Evolutionary conservation across 768 basidiomycete genomes (phyloP), one percentile per base, ranked within the genome.

Genomic region (Dendrothele bispora): DNA sequence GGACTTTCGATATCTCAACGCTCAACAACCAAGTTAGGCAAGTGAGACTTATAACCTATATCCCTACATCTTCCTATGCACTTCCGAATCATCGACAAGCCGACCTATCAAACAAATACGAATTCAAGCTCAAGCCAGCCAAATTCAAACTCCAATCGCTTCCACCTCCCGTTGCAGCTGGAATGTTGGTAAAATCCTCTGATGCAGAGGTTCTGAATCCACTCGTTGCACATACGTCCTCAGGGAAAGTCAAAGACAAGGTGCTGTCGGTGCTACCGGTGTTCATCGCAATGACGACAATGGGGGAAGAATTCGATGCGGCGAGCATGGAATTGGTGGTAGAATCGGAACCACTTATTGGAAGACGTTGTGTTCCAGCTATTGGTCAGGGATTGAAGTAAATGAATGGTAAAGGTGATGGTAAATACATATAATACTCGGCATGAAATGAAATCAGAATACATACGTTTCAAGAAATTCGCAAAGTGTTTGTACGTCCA

Each of bases 401-500:
- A n/a, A n/a, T n/a, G n/a, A n/a, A n/a, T 32, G 39, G 18, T n/a
- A 11, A 17, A 26, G 14, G 43, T 27, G 15, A 34, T 21, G 26
- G 24, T 7, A 35, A 20, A 40, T 29, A n/a, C 4, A 17, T 14
- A 47, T 24, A 7, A 3, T 14, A 35, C 20, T n/a, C 30, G 10
- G 10, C 30, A n/a, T 2, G 25, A 39, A 15, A 30, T 8, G 17
- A 7, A n/a, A 3, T 12, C 15, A 24, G 25, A 11, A n/a, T n/a
- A 50, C 66, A 50, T 45, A 70, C 70, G 68, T 59, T 68, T 70
- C 14, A 71, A 64, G 39, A 70, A 71, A 49, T 70, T 70, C 1
- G 68, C 67, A 27, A 71, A 70, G 41, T 71, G 69, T 47, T 71
- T 71, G 54, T 63, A 70, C 10, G 65, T 58, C 67, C 66, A 71